These are phyloP conservation scores for Saururus chinensis DNA, from an alignment of 164 flowering plant species.

Conservation along the genomic window DNA sequence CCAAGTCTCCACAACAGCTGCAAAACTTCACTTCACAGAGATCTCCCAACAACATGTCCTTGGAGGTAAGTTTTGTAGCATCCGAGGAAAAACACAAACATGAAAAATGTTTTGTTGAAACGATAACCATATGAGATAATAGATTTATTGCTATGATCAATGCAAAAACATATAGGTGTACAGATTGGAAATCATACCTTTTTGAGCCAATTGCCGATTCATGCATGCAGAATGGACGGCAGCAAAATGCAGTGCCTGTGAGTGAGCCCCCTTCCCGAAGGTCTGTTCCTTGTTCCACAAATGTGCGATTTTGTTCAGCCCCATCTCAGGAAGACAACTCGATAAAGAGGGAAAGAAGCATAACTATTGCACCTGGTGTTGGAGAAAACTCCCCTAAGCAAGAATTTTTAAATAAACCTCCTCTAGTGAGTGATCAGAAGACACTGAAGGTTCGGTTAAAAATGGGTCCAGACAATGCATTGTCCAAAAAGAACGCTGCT, in stretches of 20 bases:
- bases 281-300: conserved; percentile 11
- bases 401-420: conserved; percentile 19
- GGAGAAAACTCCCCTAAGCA: conserved; percentile 21
- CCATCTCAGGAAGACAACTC: conserved; percentile 15
- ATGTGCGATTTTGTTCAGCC: conserved; percentile 13
- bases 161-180: not conserved
- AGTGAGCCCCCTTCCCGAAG: conserved; percentile 15
- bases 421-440: conserved; percentile 39
- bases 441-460: conserved; percentile 69
- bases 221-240: conserved; percentile 30
- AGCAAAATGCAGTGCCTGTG: conserved; percentile 19
- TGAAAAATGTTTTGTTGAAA: not conserved
- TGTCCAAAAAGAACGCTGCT: conserved; percentile 53
- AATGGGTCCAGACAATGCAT: conserved; percentile 51
- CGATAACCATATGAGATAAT: not conserved
- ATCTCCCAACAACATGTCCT: conserved; percentile 24
- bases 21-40: conserved; percentile 17
- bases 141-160: not conserved
- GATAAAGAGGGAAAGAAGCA: conserved; percentile 17
- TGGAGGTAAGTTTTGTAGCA: conserved; percentile 31
- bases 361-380: conserved; percentile 14
- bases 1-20: conserved; percentile 32
- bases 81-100: not conserved
- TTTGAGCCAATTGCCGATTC: not conserved
- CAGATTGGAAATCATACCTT: not conserved